Evolutionary conservation across 2,329 filamentous ascomycete species (phyloP), one percentile per base, ranked within the genome.

Genomic region (Fusarium tupiense): DNA sequence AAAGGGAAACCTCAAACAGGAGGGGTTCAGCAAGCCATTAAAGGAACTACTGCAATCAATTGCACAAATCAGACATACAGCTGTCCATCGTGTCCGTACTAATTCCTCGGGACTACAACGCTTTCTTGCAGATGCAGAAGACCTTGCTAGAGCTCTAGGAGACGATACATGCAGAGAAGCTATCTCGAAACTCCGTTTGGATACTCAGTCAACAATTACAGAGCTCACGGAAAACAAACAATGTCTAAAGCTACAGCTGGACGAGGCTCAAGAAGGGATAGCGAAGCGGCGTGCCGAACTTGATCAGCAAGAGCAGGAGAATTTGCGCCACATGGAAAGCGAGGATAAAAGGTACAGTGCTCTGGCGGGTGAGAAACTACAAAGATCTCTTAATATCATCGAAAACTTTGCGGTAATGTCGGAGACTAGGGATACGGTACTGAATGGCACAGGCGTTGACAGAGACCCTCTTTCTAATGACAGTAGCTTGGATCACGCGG

Each of bases 401-500:
- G 14, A 1, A 11, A 35, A 1, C 16, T 7, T n/a, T 13, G 8
- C 22, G 3, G 4, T 52, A 19, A 4, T 0, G 8, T 0, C 8
- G 13, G 44, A 22, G 24, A 47, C 2, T 5, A 1, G 4, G 6
- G 2, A 22, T 14, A 0, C 17, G 8, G 19, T 4, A 0, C 2
- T 16, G 12, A 14, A 14, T 16, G 46, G 26, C 3, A 29, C 29
- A 11, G 24, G 13, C 19, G 12, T 3, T 5, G 26, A 29, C 4
- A 9, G 8, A 2, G 8, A 16, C 9, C 0, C 6, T 29, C 1
- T 22, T 9, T n/a, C 22, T 33, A 3, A 33, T n/a, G 29, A 50
- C 8, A 10, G 29, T 2, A 1, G 0, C 22, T n/a, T n/a, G 17
- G 31, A 6, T 4, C 0, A 52, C 4, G 17, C 0, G 4, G 49